Base-by-base conservation (phyloP, 1,284 basidiomycete species). In the Irpex sp. region DNA sequence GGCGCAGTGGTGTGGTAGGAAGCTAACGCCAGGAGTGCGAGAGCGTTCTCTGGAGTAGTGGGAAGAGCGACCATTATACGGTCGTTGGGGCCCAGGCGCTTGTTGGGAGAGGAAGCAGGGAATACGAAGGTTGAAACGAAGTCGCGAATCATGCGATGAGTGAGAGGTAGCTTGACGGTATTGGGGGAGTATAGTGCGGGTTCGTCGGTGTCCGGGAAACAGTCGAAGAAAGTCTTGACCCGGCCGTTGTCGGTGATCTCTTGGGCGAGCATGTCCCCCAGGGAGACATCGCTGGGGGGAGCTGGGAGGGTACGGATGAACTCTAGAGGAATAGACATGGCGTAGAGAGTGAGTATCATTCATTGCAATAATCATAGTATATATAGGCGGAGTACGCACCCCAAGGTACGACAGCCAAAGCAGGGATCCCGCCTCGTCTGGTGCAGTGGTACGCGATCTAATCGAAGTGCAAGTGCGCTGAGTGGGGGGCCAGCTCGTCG, bases 1-100 rank as follows among this genome's bases (percentile, higher is more conserved):
- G 79, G 80, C 2, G 78, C 79, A 55, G 77, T 78, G 15, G 79
- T 78, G 68, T 81, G 78, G 65, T 81, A 81, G 59, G 67, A 70
- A 5, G 77, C 73, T 5, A 81, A 62, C 1, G 79, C 74, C 26
- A 82, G 74, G 15, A 81, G 70, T 0, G 79, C 80, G 2, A 81
- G 66, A 0, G 79, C 80, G 60, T 78, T 81, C 61, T 79, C 77
- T 7, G 79, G 78, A 7, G 79, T 78, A n/a, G 78, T 77, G n/a
- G 79, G 79, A 4, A 82, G 69, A 6, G 73, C 76, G 57, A 80
- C 67, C 73, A 82, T 78, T 60, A 82, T 72, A 13, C 80, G 75
- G 68, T 80, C 79, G 69, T 81, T 81, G 19, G 73, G 76, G 11
- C 74, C 75, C 4, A 79, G 68, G 34, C 69, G 72, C 58, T 40